A percentile compares a stretch with the other conserved stretches of the same genome.
phyloP scores from a whole-genome alignment of 2,329 filamentous ascomycete genomes.

The Xylariaceae sp. region DNA sequence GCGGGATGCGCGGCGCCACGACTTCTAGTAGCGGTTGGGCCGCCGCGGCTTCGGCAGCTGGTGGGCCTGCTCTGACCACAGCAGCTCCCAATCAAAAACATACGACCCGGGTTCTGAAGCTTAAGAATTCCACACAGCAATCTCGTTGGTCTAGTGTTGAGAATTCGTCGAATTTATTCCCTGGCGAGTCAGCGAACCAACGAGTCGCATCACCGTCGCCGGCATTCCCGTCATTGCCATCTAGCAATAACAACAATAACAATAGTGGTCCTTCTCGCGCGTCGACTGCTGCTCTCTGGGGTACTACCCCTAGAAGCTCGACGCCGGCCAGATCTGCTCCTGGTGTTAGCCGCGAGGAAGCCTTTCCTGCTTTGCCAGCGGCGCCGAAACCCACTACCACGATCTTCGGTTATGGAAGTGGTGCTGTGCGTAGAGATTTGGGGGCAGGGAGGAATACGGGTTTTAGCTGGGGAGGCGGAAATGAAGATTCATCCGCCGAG shows the following conservation, averaged over 20 bases:
- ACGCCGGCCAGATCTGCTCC: constrained; percentile 16
- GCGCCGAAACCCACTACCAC: constrained; percentile 64
- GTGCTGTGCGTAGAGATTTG: constrained; percentile 51
- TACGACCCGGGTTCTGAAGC: constrained; percentile 50
- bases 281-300: constrained; percentile 24
- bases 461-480: constrained; percentile 46
- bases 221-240: constrained; percentile 30
- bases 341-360: constrained; percentile 44
- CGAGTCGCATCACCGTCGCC: constrained; percentile 16
- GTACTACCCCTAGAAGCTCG: constrained; percentile 10
- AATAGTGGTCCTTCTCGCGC: constrained; percentile 14
- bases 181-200: constrained; percentile 10
- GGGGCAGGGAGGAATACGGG: constrained; percentile 41
- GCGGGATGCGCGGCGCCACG: constrained; percentile 59
- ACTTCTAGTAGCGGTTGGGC: constrained; percentile 55
- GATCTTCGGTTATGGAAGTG: constrained; percentile 55
- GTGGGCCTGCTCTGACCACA: constrained; percentile 32
- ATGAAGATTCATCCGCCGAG: constrained; percentile 17
- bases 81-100: constrained; percentile 42
- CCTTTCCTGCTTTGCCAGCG: constrained; percentile 76
- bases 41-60: constrained; percentile 47
- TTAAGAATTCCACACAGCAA: constrained; percentile 49
- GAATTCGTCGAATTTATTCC: constrained; percentile 19
- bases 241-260: constrained; percentile 3
- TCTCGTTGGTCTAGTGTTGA: constrained; percentile 30